These are phyloP conservation scores for Paramecium caudatum DNA, from an alignment of 73 alveolate species.

Conservation along the genomic window DNA sequence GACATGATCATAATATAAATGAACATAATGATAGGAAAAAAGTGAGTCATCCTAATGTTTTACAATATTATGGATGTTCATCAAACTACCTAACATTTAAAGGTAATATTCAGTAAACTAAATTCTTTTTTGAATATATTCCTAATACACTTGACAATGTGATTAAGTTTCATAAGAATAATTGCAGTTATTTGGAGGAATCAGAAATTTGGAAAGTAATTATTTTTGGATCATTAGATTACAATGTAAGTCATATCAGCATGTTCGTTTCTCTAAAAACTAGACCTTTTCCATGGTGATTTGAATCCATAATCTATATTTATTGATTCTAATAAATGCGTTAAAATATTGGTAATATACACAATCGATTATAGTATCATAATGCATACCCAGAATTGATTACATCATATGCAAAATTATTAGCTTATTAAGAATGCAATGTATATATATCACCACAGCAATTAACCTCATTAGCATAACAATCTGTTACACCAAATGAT, in stretches of 20 bases:
- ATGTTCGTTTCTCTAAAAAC: not conserved
- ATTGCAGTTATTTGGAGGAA: slow-evolving; percentile 45
- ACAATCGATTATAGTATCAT: not conserved
- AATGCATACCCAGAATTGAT: slow-evolving; percentile 44
- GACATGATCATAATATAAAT: slow-evolving; percentile 10
- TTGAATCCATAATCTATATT: slow-evolving; percentile 29
- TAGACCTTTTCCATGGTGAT: slow-evolving; percentile 36
- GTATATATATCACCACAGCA: slow-evolving; percentile 43
- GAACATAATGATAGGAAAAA: slow-evolving; percentile 33
- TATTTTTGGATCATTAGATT: not conserved
- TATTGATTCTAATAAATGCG: not conserved
- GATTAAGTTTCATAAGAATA: not conserved
- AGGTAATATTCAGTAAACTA: not conserved
- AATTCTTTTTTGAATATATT: slow-evolving; percentile 42
- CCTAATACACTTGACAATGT: slow-evolving; percentile 21
- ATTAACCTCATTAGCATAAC: not conserved
- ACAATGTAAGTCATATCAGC: not conserved
- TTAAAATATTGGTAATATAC: not conserved
- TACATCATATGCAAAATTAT: slow-evolving; percentile 39
- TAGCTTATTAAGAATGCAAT: not conserved
- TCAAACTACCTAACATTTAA: slow-evolving; percentile 26
- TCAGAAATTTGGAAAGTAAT: slow-evolving; percentile 33
- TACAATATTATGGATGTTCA: slow-evolving; percentile 29
- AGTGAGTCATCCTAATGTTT: slow-evolving; percentile 19
- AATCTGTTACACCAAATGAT: not conserved